Conservation (phyloP, 164 flowering plant species). For the Liquidambar formosana region DNA sequence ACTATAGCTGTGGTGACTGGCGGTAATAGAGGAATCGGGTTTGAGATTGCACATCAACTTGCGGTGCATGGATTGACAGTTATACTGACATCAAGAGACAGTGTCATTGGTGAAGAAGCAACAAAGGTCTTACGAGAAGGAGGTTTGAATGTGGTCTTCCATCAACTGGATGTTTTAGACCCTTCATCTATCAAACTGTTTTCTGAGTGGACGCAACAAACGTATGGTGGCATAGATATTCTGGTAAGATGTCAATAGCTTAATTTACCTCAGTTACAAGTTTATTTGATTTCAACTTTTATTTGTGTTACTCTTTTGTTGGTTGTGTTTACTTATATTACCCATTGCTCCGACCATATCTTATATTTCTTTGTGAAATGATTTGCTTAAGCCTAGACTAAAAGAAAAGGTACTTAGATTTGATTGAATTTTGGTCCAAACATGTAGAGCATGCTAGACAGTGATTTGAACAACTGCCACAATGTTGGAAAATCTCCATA, state of each 20-base stretch:
- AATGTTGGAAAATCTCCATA: too few species aligned
- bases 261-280: background rate
- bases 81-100: conserved; percentile 74
- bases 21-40: conserved; percentile 91
- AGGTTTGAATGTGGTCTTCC: conserved; percentile 60
- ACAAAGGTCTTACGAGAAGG: conserved; percentile 61
- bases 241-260: conserved; percentile 43
- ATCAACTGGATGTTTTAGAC: conserved; percentile 73
- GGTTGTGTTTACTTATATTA: too few species aligned
- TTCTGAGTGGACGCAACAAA: conserved; percentile 57
- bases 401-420: too few species aligned
- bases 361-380: too few species aligned
- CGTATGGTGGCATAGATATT: conserved; percentile 70
- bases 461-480: too few species aligned
- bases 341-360: too few species aligned
- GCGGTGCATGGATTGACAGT: conserved; percentile 74
- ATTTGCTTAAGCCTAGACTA: too few species aligned
- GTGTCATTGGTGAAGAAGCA: conserved; percentile 59
- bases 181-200: conserved; percentile 51
- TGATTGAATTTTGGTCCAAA: too few species aligned
- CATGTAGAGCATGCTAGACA: too few species aligned
- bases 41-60: conserved; percentile 82
- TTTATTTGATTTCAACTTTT: too few species aligned
- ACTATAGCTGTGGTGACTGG: conserved; percentile 93
- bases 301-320: too few species aligned